Percentiles rank a stretch among this genome's conserved stretches.
Conservation (phyloP, 768 basidiomycete species). For the Collybia mongolica region DNA sequence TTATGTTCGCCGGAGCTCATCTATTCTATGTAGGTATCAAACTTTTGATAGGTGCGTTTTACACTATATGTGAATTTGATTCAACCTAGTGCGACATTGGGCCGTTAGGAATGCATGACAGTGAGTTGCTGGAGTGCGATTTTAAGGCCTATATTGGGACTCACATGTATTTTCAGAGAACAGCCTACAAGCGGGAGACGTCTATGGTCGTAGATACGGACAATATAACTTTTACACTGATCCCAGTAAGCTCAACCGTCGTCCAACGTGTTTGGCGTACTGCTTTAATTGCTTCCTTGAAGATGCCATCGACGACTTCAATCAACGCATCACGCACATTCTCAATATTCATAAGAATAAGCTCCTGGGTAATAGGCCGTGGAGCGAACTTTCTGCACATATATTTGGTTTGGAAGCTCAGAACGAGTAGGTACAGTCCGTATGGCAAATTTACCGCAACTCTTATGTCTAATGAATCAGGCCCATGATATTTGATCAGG, state of each 20-base stretch:
- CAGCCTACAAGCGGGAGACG: slow-evolving; percentile 28
- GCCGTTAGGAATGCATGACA: slow-evolving; percentile 17
- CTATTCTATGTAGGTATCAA: slow-evolving; percentile 14
- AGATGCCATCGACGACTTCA: slow-evolving; percentile 28
- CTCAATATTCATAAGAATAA: slow-evolving; percentile 33
- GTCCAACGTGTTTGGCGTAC: too few relatives aligned
- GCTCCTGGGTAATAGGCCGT: slow-evolving; percentile 29
- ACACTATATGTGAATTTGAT: not conserved
- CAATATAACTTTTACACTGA: slow-evolving; percentile 32
- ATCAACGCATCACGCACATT: slow-evolving; percentile 34
- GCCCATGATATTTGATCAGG: slow-evolving; percentile 25
- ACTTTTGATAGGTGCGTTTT: slow-evolving; percentile 16
- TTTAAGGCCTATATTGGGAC: too few relatives aligned
- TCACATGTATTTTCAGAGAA: slow-evolving; percentile 19
- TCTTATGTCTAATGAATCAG: not conserved
- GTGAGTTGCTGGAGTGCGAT: slow-evolving; percentile 2
- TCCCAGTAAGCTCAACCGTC: slow-evolving; percentile 10
- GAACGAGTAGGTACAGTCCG: slow-evolving; percentile 22
- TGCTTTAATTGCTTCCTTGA: too few relatives aligned
- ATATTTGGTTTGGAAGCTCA: slow-evolving; percentile 38
- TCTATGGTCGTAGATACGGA: slow-evolving; percentile 31
- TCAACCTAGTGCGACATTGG: not conserved
- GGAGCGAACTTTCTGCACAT: slow-evolving; percentile 34
- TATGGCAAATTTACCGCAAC: not conserved
- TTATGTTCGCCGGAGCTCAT: not conserved